phyloP scores from a whole-genome alignment of 108 stramenopile species.

The Cyclotella atomus region DNA sequence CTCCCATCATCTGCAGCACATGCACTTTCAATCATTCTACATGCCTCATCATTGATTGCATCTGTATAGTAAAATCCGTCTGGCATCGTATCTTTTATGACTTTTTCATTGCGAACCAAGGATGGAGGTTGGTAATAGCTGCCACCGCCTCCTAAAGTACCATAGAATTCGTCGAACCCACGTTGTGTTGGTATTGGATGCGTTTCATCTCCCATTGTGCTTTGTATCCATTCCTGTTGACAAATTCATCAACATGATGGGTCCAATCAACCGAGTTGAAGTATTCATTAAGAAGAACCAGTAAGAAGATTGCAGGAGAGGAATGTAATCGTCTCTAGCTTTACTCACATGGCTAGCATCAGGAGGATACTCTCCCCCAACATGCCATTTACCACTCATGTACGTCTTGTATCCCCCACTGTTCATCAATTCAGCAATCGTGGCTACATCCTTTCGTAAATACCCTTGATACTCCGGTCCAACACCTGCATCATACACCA shows the following conservation, averaged over 20 bases:
- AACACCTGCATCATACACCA: constrained; percentile 54
- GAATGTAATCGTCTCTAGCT: too few relatives aligned
- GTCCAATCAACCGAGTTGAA: too few relatives aligned
- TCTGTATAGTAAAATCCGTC: constrained; percentile 55
- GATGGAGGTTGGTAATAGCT: constrained; percentile 54
- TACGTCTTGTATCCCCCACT: constrained; percentile 41
- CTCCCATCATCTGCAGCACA: not conserved
- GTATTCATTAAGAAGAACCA: not conserved
- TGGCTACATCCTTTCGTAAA: constrained; percentile 31
- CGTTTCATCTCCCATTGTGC: constrained; percentile 36
- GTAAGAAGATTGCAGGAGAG: too few relatives aligned
- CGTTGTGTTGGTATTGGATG: constrained; percentile 48
- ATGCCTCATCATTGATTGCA: constrained; percentile 56
- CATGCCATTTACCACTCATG: constrained; percentile 59
- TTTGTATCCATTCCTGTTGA: constrained; percentile 40
- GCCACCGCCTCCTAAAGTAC: constrained; percentile 54
- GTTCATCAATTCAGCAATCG: constrained; percentile 44
- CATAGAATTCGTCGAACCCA: constrained; percentile 50
- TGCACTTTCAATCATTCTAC: constrained; percentile 41
- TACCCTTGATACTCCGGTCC: constrained; percentile 52
- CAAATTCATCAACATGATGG: too few relatives aligned
- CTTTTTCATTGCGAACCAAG: constrained; percentile 33
- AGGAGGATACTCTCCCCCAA: constrained; percentile 53
- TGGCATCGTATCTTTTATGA: constrained; percentile 35
- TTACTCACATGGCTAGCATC: constrained; percentile 33